phyloP scores from a whole-genome alignment of 2,329 filamentous ascomycete species.

The Thelonectria discophora region DNA sequence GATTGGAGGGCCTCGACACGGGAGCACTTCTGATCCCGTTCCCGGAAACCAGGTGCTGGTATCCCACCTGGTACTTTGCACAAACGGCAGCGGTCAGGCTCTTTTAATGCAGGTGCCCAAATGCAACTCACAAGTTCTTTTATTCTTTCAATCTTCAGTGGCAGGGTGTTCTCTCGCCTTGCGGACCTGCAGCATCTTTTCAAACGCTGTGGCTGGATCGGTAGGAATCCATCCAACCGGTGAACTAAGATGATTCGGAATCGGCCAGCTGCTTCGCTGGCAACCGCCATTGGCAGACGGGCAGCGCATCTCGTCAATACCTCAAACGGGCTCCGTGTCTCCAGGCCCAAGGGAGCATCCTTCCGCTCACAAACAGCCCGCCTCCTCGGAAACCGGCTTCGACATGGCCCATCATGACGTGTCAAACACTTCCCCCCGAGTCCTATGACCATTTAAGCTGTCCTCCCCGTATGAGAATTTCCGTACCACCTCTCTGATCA shows the following conservation, averaged over 20 bases:
- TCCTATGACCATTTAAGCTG: conserved; percentile 23
- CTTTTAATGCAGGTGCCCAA: conserved; percentile 8
- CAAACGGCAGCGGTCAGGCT: conserved; percentile 31
- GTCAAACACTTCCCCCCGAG: conserved; percentile 18
- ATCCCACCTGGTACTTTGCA: neutral
- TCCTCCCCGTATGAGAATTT: conserved; percentile 27
- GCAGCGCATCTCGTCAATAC: neutral
- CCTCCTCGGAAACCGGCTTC: neutral
- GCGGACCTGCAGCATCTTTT: neutral
- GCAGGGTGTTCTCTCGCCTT: neutral
- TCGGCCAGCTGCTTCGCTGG: neutral
- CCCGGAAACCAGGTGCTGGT: conserved; percentile 19
- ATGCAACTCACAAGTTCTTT: neutral
- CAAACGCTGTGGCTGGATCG: neutral
- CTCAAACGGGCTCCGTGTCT: neutral
- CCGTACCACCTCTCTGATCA: conserved; percentile 32
- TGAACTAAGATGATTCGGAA: neutral
- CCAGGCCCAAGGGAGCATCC: neutral
- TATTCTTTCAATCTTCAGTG: neutral
- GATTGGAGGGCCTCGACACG: conserved; percentile 29
- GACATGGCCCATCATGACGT: conserved; percentile 13
- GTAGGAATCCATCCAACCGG: neutral
- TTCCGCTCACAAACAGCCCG: neutral
- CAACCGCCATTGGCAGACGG: neutral
- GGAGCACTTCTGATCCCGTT: conserved; percentile 25